Base-by-base conservation (phyloP, 768 basidiomycete species). In the Leccinellum albellum region DNA sequence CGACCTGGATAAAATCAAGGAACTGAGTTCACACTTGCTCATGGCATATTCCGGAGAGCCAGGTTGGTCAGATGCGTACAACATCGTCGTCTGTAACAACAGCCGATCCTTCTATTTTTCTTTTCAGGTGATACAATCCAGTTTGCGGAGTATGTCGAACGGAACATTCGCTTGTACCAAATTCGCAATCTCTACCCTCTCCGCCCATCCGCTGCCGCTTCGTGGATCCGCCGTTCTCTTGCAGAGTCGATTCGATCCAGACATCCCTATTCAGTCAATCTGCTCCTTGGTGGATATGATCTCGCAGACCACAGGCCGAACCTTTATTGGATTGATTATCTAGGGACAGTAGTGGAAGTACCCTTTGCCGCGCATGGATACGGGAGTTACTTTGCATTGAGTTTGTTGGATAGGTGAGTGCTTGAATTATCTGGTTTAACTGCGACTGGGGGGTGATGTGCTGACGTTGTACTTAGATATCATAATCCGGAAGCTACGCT, bases 1-100 rank as follows among this genome's bases (percentile, higher is more conserved):
- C 35, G 94, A 97, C 74, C 91, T 92, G 76, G 95, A 98, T 80
- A 98, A 98, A 78, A 92, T 96, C 79, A 94, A 94, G 74, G 80
- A 82, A 23, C 81, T 99, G 44, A 87, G 91, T 60, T 87, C 94
- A 24, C 92, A 97, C 73, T 78, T 98, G 32, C 82, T 95, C 69
- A 96, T 99, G 94, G 87, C 94, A 1, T 93, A 88, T 73, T 91
- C 91, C 61, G 95, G 95, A 61, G 94, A 97, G 73, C 91, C 94
- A 75, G 94, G 94, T 73, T 44, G 13, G 69, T 58, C 85, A 17
- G 31, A 54, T 44, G 60, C 37, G 24, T 24, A 15, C 35, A 54
- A 45, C 23, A 17, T 52, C 53, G 29, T 3, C 50, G 23, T 57
- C 23, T 51, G 6, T 31, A 4, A 29, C 29, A 45, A 42, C 31